Percentiles rank a stretch among this genome's conserved stretches.
These are phyloP conservation scores for Torulaspora quercuum DNA, from an alignment of 805 yeast species.

Conservation along the genomic window DNA sequence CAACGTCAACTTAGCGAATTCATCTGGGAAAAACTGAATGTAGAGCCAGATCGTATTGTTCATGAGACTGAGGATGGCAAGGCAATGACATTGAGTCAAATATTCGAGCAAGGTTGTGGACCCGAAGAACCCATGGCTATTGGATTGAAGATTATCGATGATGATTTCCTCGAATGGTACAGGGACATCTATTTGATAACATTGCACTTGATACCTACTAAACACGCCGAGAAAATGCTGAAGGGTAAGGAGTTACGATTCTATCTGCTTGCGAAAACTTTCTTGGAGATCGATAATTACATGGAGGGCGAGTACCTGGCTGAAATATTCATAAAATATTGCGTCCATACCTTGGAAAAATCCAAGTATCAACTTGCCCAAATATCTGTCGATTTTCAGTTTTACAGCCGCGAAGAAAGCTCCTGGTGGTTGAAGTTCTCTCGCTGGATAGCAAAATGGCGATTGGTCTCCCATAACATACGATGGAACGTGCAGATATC, in stretches of 20 bases:
- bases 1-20: conserved; percentile 36
- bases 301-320: conserved; percentile 41
- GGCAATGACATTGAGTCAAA: conserved; percentile 25
- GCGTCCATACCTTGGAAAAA: conserved; percentile 36
- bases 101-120: conserved; percentile 19
- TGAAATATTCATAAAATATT: conserved; percentile 34
- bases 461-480: conserved; percentile 40
- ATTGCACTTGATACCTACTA: conserved; percentile 24
- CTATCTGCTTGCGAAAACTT: conserved; percentile 35
- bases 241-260: conserved; percentile 27
- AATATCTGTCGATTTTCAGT: conserved; percentile 37
- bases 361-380: conserved; percentile 41
- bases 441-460: conserved; percentile 38
- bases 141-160: conserved; percentile 35
- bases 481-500: conserved; percentile 40
- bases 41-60: conserved; percentile 39
- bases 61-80: conserved; percentile 26
- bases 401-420: conserved; percentile 13
- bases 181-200: conserved; percentile 24
- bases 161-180: conserved; percentile 28
- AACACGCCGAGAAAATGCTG: conserved; percentile 19
- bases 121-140: conserved; percentile 22
- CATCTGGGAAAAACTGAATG: conserved; percentile 38
- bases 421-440: conserved; percentile 38
- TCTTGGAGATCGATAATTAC: conserved; percentile 38